Conservation (phyloP, 148 eudicot species). For the Euryodendron excelsum region DNA sequence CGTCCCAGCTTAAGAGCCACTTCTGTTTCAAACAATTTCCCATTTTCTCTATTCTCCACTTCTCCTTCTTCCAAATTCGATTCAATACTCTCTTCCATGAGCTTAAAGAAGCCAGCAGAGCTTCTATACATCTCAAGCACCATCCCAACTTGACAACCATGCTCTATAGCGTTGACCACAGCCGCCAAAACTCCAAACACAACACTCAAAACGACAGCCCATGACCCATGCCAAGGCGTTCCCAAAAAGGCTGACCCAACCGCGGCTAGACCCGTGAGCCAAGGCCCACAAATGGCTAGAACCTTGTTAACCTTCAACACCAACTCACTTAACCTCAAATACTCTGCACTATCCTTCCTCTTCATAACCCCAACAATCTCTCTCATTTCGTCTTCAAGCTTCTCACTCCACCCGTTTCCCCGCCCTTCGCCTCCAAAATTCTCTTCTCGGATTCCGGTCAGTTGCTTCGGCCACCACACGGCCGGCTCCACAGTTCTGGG, state of each 20-base stretch:
- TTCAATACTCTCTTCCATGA: conserved; percentile 19
- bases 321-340: conserved; percentile 16
- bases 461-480: conserved; percentile 15
- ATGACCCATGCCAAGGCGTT: not conserved
- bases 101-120: conserved; percentile 8
- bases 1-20: conserved; percentile 16
- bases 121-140: conserved; percentile 20
- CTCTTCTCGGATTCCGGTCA: not conserved
- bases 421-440: not conserved
- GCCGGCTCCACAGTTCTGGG: conserved; percentile 13
- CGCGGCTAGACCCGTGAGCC: conserved; percentile 11
- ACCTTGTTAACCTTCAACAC: conserved; percentile 14
- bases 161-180: conserved; percentile 12
- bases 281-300: conserved; percentile 12
- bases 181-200: conserved; percentile 10
- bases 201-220: conserved; percentile 13
- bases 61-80: not conserved
- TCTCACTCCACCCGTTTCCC: conserved; percentile 14
- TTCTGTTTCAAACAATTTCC: conserved; percentile 14
- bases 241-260: conserved; percentile 1
- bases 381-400: conserved; percentile 17
- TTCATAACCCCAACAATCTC: conserved; percentile 9
- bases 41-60: conserved; percentile 8
- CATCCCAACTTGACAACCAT: conserved; percentile 16
- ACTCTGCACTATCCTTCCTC: conserved; percentile 11